Base-by-base conservation (phyloP, 192 early-diverging fungal genomes). In the Anaeromyces robustus region DNA sequence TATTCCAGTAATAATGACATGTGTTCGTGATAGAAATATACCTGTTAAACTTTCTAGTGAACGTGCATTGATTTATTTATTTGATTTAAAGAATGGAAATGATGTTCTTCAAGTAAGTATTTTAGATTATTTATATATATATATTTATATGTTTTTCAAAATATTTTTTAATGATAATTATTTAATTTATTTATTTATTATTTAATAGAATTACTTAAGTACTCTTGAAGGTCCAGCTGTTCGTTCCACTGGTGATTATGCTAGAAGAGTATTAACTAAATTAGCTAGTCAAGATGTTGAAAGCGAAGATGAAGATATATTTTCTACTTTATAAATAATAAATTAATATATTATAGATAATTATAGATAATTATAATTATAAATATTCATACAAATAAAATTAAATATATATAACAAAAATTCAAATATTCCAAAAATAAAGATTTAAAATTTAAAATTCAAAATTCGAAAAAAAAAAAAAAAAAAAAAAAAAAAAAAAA, bases 41-140 rank as follows among this genome's bases (percentile, higher is more conserved):
- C 91, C 94, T 12, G 89, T 97, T 79, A 97, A 97, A 84, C 82
- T 95, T 77, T 93, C 95, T 11, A 92, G 94, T 0, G 96, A 97
- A 84, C 88, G 94, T 26, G 89, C 94, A 12, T 83, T 96, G 81
- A 80, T 96, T 30, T 90, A 94, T 79, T 79, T 91, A 19, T 81
- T 97, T 37, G 86, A 92, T 29, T 81, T 97, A 79, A 87, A 87
- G 4, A 85, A 90, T 30, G 88, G 85, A 17, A 87, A 87, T 37
- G 77, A 77, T 7, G 83, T 86, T 12, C 77, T 77, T 29, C 83
- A 78, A 52, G 78, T 77, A 31, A 77, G 59, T 22, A 82, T 83
- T 19, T 39, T 6, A 32, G 17, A 29, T 52, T n/a, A 29, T 11
- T 78, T 30, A 31, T 29, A n/a, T 78, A 26, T 26, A 9, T 18